Evolutionary conservation across 2,329 filamentous ascomycete species (phyloP), one percentile per base, ranked within the genome.

Genomic region (Pseudogymnoascus sp.): DNA sequence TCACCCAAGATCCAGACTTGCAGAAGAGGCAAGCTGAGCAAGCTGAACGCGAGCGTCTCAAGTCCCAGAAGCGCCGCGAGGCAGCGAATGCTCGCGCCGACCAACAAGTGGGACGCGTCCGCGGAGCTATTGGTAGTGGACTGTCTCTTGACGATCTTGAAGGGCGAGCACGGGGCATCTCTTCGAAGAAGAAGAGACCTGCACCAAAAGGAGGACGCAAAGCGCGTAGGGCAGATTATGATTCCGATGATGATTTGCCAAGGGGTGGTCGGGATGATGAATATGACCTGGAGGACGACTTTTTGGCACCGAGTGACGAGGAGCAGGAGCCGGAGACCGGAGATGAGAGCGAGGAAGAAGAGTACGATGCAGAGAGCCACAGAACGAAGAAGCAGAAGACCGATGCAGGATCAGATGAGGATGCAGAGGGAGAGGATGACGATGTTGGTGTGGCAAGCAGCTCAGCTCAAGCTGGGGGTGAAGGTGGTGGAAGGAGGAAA

Each of bases 221-320:
- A 74, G 78, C 79, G 68, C 78, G 79, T 33, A 78, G 80, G 39
- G 77, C 80, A 63, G 88, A 89, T 67, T 89, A 90, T 64, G 88
- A 92, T 68, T 90, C 90, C 7, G 89, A 92, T 68, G 88, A 90
- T 66, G 88, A 89, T 63, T 78, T 86, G 36, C 80, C 82, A 37
- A 83, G 84, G 77, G 50, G 70, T 17, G 62, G 68, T 57, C 82
- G 83, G 60, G 81, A 87, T 63, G 87, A 92, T 66, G 87, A 90
- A 67, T 93, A 93, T 70, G 89, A 92, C 64, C 81, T 87, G 70
- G 88, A 88, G 35, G 89, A 93, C 69, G 89, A 87, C 62, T 93
- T 93, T 71, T 82, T 93, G 61, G 89, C 87, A 3, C 80, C 79
- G 3, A 91, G 87, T 68, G 89, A 91, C 66, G 88, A 90, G 63